Base-by-base conservation (phyloP, 768 basidiomycete genomes). In the Leccinum barrowsii region DNA sequence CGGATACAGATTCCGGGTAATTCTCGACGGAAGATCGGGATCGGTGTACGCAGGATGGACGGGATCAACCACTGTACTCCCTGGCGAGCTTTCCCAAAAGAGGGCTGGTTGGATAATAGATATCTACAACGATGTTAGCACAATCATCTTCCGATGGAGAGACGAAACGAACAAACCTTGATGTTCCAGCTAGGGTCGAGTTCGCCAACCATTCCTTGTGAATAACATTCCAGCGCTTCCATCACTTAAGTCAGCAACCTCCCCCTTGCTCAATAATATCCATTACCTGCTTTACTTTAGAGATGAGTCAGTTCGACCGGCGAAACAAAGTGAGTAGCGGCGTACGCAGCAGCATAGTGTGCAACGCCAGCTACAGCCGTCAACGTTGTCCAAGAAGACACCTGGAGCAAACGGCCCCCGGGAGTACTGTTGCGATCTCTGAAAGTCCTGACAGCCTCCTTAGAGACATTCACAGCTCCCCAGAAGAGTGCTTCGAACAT, bases 161-260 rank as follows among this genome's bases (percentile, higher is more conserved):
- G 28, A 15, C 7, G 26, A 15, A 46, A 44, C 70, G 17, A 51
- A 77, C 79, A n/a, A 52, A 77, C 80, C 66, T 75, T 79, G 64
- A 81, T 79, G 52, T 80, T 78, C 80, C 80, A 81, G 21, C 30
- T 66, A 11, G 80, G 79, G 48, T 80, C 77, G 3, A 80, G 56
- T 57, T 81, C 80, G 44, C 67, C 62, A 4, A 65, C 66, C 26
- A 80, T 59, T 2, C 77, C 63, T 58, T 79, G 73, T 2, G 71
- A 74, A 30, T 78, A 60, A 19, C 74, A 76, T 55, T 77, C 76
- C n/a, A 76, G 53, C 12, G 77, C 76, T 77, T 58, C 50, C n/a
- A 35, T 49, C 21, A 12, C 35, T 24, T 37, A 32, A 54, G 32
- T 58, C 52, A 67, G 50, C 30, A 55, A 24, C 28, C 2, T 11